Evolutionary conservation across 495 filamentous ascomycete genomes (phyloP), one percentile per base, ranked within the genome.

Genomic region (Penicillium tannophilum): DNA sequence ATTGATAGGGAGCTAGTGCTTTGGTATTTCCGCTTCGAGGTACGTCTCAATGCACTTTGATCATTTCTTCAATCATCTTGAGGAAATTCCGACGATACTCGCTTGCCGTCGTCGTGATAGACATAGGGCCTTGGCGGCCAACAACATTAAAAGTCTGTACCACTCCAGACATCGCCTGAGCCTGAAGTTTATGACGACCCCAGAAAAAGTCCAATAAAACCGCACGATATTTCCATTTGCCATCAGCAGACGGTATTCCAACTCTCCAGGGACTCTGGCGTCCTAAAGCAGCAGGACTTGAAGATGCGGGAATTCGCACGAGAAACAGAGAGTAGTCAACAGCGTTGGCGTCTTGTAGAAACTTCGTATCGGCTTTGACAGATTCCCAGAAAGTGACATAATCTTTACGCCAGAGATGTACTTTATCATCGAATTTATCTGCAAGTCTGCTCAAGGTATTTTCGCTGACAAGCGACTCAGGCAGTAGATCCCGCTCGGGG

Each of bases 321-420:
- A 90, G 64, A 54, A 90, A 88, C 2, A 90, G 72, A 0, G 86
- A 89, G 67, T 90, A 90, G 55, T 90, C 88, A 1, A 90, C 83
- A 0, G 82, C 83, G 61, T 89, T 87, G 12, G 80, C 74, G 2
- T 79, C 75, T 10, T 80, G 74, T 9, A 90, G 73, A 6, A 89
- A 77, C 58, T 76, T 65, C 0, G 87, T 90, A 63, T 90, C 88
- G 1, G 69, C 72, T 43, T 83, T 73, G 28, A 89, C 54, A 6
- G 72, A 71, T 1, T 63, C 43, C 45, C 78, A 76, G 24, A 90
- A 77, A 4, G 70, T 67, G 6, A 79, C 76, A n/a, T 81, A 82
- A 41, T 85, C 72, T 5, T 73, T 65, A 1, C 66, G 66, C 4
- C 70, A 73, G 3, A 90, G 74, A 2, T 79, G 70, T 20, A 90